These are phyloP conservation scores for Trypanosoma platydactyli DNA, from an alignment of 208 protist species.

Conservation along the genomic window DNA sequence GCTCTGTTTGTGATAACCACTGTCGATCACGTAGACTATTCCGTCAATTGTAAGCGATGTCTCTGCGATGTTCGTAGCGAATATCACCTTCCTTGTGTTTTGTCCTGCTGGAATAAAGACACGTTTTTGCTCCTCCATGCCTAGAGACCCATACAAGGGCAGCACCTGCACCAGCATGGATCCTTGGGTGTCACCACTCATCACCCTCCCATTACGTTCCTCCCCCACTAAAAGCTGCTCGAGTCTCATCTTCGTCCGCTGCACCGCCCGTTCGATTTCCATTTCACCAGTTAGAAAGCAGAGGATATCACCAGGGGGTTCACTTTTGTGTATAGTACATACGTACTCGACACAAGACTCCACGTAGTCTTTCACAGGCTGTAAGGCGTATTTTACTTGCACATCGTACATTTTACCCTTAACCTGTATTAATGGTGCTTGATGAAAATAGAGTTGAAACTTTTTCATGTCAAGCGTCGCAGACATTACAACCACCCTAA, in stretches of 20 bases:
- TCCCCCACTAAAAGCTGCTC: not conserved
- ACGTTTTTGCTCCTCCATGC: conserved; percentile 70
- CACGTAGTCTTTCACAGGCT: conserved; percentile 94
- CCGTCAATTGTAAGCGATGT: conserved; percentile 99
- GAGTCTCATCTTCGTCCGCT: conserved; percentile 31
- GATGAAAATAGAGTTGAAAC: conserved; percentile 96
- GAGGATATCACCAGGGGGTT: conserved; percentile 79
- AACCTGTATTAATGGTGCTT: conserved; percentile 96
- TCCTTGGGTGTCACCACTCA: not conserved
- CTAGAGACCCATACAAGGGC: conserved; percentile 81
- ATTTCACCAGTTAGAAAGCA: conserved; percentile 89
- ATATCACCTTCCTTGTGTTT: conserved; percentile 93
- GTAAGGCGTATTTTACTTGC: conserved; percentile 70
- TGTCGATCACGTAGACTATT: conserved; percentile 99
- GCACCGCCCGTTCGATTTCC: conserved; percentile 81
- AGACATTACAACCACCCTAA: conserved; percentile 97
- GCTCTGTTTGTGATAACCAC: conserved; percentile 99
- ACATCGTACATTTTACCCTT: conserved; percentile 95
- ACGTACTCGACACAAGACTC: conserved; percentile 65
- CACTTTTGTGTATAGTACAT: conserved; percentile 66
- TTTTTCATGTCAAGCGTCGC: conserved; percentile 98
- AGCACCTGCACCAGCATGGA: conserved; percentile 55
- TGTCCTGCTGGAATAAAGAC: conserved; percentile 52
- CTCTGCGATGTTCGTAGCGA: conserved; percentile 99
- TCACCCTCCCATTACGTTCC: not conserved